Evolutionary conservation across 2,329 filamentous ascomycete species (phyloP), one percentile per base, ranked within the genome.

Genomic region (Hypoxylon sp.): DNA sequence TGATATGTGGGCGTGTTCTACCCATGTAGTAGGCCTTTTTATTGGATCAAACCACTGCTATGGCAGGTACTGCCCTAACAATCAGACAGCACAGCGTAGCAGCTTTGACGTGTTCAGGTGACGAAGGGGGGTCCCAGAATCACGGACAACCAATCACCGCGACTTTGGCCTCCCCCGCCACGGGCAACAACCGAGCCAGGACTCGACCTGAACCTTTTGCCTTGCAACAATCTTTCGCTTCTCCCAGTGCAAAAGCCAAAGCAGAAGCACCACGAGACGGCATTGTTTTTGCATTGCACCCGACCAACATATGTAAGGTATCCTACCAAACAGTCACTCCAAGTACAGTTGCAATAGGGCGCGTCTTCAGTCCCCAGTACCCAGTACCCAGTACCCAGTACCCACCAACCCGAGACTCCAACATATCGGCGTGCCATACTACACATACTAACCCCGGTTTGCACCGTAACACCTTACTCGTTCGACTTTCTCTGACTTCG

Each of bases 41-140:
- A 26, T 26, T 26, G 24, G 24, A 26, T 26, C 24, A 4, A 4
- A 7, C 4, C 24, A 26, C 24, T 26, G 24, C 4, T 26, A 26
- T 7, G 24, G 24, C 51, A 17, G 28, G 24, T 59, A 43, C 24
- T 22, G 26, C 44, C 17, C 30, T 43, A 39, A 63, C 20, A 19
- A 10, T 30, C 17, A 50, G 54, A 64, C 56, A 60, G 59, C 59
- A 49, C 63, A 64, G 55, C 51, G 54, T 56, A 67, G 64, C 61
- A 64, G 22, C 49, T 65, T 68, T 65, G 65, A 68, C 65, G 65
- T 68, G 65, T 68, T 68, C 65, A 68, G 65, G 65, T 67, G 64
- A 67, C 64, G 60, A 64, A 17, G 58, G 59, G 64, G 52, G 61
- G 64, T 68, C 59, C 65, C 62, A 64, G 52, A 63, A 37, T 56